A percentile compares a stretch with the other conserved stretches of the same genome.
phyloP scores from a whole-genome alignment of 73 alveolate genomes.

The Uronychia binucleata region DNA sequence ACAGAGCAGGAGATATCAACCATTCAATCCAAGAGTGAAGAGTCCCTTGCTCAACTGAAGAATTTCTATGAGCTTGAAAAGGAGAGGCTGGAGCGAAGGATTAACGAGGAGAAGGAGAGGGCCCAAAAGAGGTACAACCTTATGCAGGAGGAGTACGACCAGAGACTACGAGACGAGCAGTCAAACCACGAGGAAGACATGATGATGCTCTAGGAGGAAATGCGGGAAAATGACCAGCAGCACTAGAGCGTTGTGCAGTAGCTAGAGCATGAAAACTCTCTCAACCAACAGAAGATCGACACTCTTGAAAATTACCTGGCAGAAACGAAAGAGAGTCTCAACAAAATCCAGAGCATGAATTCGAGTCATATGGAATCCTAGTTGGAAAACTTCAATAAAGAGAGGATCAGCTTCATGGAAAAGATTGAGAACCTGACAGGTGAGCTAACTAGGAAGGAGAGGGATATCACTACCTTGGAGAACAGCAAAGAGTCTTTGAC shows the following conservation, averaged over 20 bases:
- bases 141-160: slow-evolving; percentile 61
- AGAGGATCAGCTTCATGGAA: slow-evolving; percentile 36
- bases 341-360: slow-evolving; percentile 28
- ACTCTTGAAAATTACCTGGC: slow-evolving; percentile 66
- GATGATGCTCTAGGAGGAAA: too few species aligned
- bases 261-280: too few species aligned
- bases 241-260: too few species aligned
- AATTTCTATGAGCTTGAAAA: slow-evolving; percentile 83
- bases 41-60: slow-evolving; percentile 75
- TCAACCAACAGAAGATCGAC: too few species aligned
- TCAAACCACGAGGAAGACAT: slow-evolving; percentile 48
- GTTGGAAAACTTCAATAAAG: slow-evolving; percentile 48
- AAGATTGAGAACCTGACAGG: slow-evolving; percentile 41
- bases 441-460: slow-evolving; percentile 50
- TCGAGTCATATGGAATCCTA: slow-evolving; percentile 15
- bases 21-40: slow-evolving; percentile 57
- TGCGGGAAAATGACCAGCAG: too few species aligned
- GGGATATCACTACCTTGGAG: slow-evolving; percentile 49
- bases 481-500: slow-evolving; percentile 46
- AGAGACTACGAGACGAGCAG: slow-evolving; percentile 39
- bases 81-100: slow-evolving; percentile 74
- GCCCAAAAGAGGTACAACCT: slow-evolving; percentile 7
- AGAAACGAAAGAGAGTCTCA: slow-evolving; percentile 66
- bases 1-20: slow-evolving; percentile 8
- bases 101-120: slow-evolving; percentile 78